Evolutionary conservation across 176 grass and related monocot genomes (phyloP), one percentile per base, ranked within the genome.

Genomic region (Hsuehochloa calcarea): DNA sequence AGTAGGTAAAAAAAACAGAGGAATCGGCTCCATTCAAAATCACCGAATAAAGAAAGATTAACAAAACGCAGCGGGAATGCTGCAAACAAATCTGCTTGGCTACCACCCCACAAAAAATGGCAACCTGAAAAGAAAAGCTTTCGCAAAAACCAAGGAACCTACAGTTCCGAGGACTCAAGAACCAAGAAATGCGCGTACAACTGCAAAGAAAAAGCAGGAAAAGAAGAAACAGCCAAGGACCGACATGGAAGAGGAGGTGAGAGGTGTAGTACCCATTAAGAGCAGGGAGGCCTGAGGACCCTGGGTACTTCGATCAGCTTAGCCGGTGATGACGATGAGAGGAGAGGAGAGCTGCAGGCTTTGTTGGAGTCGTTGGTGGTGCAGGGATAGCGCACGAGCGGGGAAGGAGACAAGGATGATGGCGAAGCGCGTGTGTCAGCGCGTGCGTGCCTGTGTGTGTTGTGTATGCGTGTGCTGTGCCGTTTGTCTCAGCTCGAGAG

Each of bases 231-330:
- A 20, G 6, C 23, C 80, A 72, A 58, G 71, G 34, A 37, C 34
- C 29, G 55, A 34, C 72, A 64, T 77, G 54, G 63, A 8, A 41
- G 65, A 56, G 34, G 45, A 51, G 75, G 26, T 25, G 11, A n/a
- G 44, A 59, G 55, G 55, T 5, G 71, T 31, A 38, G 74, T 87
- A 87, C 84, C 89, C 84, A 90, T 90, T 80, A 71, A n/a, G 68
- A 35, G 63, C 10, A 70, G 75, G 37, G 40, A 61, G 41, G 71
- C 35, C 80, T 74, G 76, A 15, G 7, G 0, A 23, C 2, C 52
- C 75, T 17, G 45, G 49, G 22, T 61, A 25, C 46, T 56, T 45
- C 46, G 72, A 77, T 65, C 88, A 82, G 77, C 47, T 14, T 39
- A 12, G 52, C 17, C 31, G 46, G 59, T 74, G 83, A 47, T 75